Conservation (phyloP, 495 filamentous ascomycete species). For the Lentithecium fluviatile region DNA sequence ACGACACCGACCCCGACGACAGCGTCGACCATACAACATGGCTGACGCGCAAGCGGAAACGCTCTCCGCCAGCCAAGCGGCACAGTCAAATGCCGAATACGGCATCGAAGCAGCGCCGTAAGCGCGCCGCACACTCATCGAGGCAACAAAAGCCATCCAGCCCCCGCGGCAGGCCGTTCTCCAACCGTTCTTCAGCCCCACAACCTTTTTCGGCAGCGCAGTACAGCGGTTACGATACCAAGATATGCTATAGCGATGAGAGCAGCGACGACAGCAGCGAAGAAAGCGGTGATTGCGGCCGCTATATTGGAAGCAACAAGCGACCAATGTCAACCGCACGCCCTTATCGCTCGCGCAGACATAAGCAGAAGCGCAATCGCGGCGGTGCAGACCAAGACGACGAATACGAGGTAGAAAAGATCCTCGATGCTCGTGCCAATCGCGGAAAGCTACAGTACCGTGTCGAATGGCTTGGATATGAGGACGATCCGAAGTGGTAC, state of each 20-base stretch:
- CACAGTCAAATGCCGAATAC: conserved; percentile 7
- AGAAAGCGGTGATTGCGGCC: no score
- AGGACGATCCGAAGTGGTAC: conserved; percentile 10
- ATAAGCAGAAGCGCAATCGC: no score
- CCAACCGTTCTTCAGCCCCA: neutral
- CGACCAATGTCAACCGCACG: no score
- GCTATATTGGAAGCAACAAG: no score
- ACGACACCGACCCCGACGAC: neutral
- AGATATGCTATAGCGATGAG: conserved; percentile 7
- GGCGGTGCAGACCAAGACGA: neutral
- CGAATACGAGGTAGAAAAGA: conserved; percentile 12
- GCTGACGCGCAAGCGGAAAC: conserved; percentile 6
- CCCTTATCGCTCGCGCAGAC: no score
- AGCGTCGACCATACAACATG: neutral
- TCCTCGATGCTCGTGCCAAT: conserved; percentile 11
- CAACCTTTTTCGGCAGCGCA: conserved; percentile 7
- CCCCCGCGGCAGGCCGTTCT: neutral
- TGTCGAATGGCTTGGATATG: conserved; percentile 18
- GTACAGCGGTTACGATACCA: conserved; percentile 12
- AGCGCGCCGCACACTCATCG: conserved; percentile 4
- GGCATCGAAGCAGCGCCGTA: conserved; percentile 9
- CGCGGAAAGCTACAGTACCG: conserved; percentile 16
- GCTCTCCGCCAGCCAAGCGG: conserved; percentile 8
- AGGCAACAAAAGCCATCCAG: conserved; percentile 7
- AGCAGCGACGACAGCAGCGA: conserved; percentile 3